These are phyloP conservation scores for Saccharomyces hybrid DNA, from an alignment of 1,139 yeast genomes.

Conservation along the genomic window DNA sequence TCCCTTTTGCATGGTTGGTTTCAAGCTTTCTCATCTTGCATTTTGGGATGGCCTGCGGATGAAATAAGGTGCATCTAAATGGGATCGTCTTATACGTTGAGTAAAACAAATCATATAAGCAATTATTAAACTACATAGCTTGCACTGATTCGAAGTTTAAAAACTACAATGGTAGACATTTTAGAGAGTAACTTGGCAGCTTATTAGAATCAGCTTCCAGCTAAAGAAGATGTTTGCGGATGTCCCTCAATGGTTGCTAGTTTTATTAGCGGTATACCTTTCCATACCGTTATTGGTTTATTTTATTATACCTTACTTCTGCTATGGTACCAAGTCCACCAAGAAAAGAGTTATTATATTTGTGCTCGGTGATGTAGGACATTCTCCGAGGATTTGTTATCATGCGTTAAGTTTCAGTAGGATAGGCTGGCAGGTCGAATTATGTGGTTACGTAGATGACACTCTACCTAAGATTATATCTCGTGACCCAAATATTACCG, in stretches of 20 bases:
- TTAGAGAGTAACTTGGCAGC: not conserved
- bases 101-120: too few species aligned
- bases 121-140: not conserved
- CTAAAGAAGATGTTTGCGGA: conserved; percentile 2
- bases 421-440: conserved; percentile 63
- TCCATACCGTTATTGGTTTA: conserved; percentile 34
- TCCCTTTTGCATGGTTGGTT: not conserved
- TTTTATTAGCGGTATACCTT: conserved; percentile 33
- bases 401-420: conserved; percentile 77
- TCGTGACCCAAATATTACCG: conserved; percentile 46
- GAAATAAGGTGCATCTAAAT: too few species aligned
- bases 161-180: too few species aligned
- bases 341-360: conserved; percentile 59
- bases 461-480: conserved; percentile 44
- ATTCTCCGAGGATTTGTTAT: conserved; percentile 91
- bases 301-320: conserved; percentile 30
- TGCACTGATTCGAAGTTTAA: not conserved
- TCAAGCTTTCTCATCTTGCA: too few species aligned
- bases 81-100: too few species aligned
- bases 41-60: too few species aligned
- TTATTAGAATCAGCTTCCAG: not conserved
- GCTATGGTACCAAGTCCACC: conserved; percentile 30
- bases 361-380: conserved; percentile 91
- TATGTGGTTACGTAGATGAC: conserved; percentile 78
- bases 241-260: conserved; percentile 20